phyloP scores from a whole-genome alignment of 2,329 filamentous ascomycete species.

The Colletotrichum kahawae region DNA sequence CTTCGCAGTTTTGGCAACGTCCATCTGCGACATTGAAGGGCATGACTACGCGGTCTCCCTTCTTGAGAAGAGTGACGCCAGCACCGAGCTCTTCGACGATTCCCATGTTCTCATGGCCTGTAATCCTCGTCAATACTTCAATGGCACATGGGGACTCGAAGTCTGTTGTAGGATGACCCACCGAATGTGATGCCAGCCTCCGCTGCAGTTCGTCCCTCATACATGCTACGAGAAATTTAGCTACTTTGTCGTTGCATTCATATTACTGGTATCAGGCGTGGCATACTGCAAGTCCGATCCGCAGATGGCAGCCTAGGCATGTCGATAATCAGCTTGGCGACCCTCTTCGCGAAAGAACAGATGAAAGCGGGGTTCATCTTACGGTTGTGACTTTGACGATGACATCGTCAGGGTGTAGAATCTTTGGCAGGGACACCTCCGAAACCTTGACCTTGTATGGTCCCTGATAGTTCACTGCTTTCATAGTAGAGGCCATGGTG shows the following conservation, averaged over 20 bases:
- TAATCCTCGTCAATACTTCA: not conserved
- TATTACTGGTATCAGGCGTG: not conserved
- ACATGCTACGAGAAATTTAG: slow-evolving; percentile 53
- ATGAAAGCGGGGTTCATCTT: slow-evolving; percentile 27
- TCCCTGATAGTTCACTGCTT: slow-evolving; percentile 67
- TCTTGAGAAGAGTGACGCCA: slow-evolving; percentile 65
- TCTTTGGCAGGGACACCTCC: slow-evolving; percentile 60
- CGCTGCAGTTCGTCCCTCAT: slow-evolving; percentile 68
- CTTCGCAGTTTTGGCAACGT: slow-evolving; percentile 67
- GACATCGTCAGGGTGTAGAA: slow-evolving; percentile 68
- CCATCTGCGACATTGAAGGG: slow-evolving; percentile 71
- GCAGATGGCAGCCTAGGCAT: slow-evolving; percentile 51
- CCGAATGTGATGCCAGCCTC: slow-evolving; percentile 66
- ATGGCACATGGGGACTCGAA: not conserved
- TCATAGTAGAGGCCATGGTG: slow-evolving; percentile 49
- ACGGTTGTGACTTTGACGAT: slow-evolving; percentile 71
- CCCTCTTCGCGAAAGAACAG: not conserved
- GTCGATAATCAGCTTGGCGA: not conserved
- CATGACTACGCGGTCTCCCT: slow-evolving; percentile 68
- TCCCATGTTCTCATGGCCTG: slow-evolving; percentile 65
- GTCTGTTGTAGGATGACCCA: slow-evolving; percentile 27
- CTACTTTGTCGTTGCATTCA: slow-evolving; percentile 24
- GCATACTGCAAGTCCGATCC: slow-evolving; percentile 54
- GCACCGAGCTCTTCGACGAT: slow-evolving; percentile 58
- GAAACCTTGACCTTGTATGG: slow-evolving; percentile 67